Conservation (phyloP, 225 moss, liverwort and hornwort species). For the Polytrichum formosum region DNA sequence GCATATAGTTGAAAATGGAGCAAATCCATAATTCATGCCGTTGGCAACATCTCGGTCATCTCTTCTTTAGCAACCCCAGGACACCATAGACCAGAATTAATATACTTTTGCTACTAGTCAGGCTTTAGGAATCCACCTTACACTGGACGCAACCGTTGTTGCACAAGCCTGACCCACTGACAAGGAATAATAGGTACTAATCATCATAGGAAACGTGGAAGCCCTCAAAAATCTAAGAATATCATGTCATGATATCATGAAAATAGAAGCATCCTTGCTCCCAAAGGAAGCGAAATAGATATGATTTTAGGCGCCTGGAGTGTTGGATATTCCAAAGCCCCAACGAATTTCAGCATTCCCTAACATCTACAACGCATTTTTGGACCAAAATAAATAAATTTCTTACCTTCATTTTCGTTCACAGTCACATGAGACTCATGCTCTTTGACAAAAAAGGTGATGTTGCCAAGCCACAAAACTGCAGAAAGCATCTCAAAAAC, state of each 20-base stretch:
- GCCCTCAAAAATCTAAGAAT: background rate
- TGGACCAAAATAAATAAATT: background rate
- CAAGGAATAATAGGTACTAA: too few species aligned
- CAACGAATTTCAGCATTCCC: background rate
- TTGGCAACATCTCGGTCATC: too few species aligned
- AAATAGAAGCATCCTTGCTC: too few species aligned
- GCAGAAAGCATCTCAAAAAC: conserved; percentile 68
- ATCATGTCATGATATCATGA: background rate
- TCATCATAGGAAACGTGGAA: background rate
- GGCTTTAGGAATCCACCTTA: too few species aligned
- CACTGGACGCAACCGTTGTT: too few species aligned
- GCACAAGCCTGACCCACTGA: too few species aligned
- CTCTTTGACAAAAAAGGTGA: conserved; percentile 48
- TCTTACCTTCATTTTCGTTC: conserved; percentile 45
- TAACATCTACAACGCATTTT: background rate
- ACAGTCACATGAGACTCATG: conserved; percentile 61
- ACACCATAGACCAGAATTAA: too few species aligned
- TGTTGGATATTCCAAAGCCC: background rate
- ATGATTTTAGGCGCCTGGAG: background rate
- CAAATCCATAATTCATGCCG: too few species aligned
- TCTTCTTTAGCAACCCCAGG: too few species aligned
- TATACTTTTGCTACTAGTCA: too few species aligned
- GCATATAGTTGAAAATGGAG: too few species aligned
- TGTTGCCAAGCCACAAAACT: conserved; percentile 65
- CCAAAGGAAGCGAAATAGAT: too few species aligned